Evolutionary conservation across 2,329 filamentous ascomycete genomes (phyloP).

Genomic region (Xylaria sp.): DNA sequence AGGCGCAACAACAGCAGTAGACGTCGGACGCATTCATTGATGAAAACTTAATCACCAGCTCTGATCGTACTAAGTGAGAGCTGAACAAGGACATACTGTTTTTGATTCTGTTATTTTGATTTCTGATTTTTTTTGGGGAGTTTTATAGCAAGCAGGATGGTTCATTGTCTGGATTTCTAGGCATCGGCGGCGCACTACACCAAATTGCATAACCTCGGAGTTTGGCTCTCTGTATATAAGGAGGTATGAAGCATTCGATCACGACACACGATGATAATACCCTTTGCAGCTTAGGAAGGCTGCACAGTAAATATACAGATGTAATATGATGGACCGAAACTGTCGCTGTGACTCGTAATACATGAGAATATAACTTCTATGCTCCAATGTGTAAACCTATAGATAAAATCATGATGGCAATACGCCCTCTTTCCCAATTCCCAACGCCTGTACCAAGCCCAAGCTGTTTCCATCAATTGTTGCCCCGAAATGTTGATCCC

Average conservation of each 20-base stretch:
- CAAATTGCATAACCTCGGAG: slow-evolving; percentile 34
- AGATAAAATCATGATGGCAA: slow-evolving; percentile 1
- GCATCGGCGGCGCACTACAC: slow-evolving; percentile 25
- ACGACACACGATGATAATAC: slow-evolving; percentile 14
- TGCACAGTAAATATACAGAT: slow-evolving; percentile 13
- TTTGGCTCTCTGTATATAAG: slow-evolving; percentile 14
- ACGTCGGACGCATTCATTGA: not conserved
- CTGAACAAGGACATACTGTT: not conserved
- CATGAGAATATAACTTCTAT: slow-evolving; percentile 19
- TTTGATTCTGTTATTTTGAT: slow-evolving; percentile 3
- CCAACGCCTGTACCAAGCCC: slow-evolving; percentile 16
- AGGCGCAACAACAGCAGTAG: slow-evolving; percentile 47
- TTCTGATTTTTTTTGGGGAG: not conserved
- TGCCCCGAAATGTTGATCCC: slow-evolving; percentile 13
- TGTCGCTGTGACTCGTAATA: slow-evolving; percentile 14
- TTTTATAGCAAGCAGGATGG: slow-evolving; percentile 23
- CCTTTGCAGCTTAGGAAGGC: slow-evolving; percentile 3
- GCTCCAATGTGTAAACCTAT: not conserved
- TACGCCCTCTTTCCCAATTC: slow-evolving; percentile 7
- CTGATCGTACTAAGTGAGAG: not conserved
- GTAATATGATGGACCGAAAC: slow-evolving; percentile 8
- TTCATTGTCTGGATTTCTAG: slow-evolving; percentile 6
- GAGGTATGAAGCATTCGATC: slow-evolving; percentile 13
- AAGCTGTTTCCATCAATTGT: slow-evolving; percentile 8
- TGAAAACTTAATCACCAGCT: not conserved